Conservation (phyloP, 192 early-diverging fungal genomes). For the Mortierella hygrophila region DNA sequence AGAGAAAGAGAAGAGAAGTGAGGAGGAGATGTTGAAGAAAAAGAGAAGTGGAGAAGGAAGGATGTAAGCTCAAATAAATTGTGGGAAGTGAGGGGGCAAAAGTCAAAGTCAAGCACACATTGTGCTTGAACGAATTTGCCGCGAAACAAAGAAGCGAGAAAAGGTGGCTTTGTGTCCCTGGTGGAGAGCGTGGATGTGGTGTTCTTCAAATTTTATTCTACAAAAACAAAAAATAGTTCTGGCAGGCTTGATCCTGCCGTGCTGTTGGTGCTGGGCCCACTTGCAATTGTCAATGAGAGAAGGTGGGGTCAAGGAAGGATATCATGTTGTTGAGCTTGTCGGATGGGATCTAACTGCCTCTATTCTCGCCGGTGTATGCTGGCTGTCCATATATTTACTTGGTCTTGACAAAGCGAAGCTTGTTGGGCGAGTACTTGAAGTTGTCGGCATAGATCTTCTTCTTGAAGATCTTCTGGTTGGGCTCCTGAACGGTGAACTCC, state of each 20-base stretch:
- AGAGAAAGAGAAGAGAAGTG: not conserved
- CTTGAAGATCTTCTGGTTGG: slow-evolving; percentile 78
- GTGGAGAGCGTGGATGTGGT: not conserved
- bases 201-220: not conserved
- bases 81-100: too few relatives aligned
- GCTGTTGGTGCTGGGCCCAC: not conserved
- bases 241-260: not conserved
- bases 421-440: slow-evolving; percentile 84
- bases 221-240: not conserved
- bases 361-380: not conserved
- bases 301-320: not conserved
- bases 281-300: not conserved
- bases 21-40: not conserved
- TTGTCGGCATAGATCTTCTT: slow-evolving; percentile 91
- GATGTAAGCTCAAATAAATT: too few relatives aligned
- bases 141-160: not conserved
- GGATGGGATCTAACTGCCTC: not conserved
- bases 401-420: slow-evolving; percentile 83
- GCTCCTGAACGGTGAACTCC: slow-evolving; percentile 91
- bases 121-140: not conserved
- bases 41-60: not conserved
- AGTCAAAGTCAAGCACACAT: not conserved
- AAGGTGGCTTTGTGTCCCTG: not conserved
- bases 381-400: slow-evolving; percentile 64
- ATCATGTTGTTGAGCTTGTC: not conserved